Evolutionary conservation across 768 basidiomycete genomes (phyloP), one percentile per base, ranked within the genome.

Genomic region (Boletus sp.): DNA sequence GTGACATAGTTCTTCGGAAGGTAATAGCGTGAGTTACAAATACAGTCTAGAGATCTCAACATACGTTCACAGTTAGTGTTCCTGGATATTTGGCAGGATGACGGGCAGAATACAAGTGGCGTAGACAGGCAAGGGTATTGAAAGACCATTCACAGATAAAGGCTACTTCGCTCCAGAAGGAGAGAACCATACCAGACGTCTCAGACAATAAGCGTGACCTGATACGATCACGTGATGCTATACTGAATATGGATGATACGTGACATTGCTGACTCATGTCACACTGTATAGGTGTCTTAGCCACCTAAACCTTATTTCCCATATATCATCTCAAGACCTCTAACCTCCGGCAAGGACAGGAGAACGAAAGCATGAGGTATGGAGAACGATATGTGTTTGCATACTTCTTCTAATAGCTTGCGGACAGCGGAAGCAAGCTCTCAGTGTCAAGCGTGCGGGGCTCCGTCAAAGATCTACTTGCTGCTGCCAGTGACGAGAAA

Each of bases 361-460:
- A 67, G 55, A 59, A 57, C 36, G 29, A 67, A 57, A 64, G 70
- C 68, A 72, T 72, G 71, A 73, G 71, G 73, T 74, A 56, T 12
- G 35, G 17, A 29, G 7, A 24, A 50, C 48, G 54, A 51, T 10
- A 3, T 7, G 7, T 15, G 5, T 28, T 1, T 30, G 12, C 11
- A 2, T 3, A n/a, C 15, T 2, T 30, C 0, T 35, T 20, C 56
- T 67, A 17, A 63, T 24, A 0, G 28, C 7, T 5, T 42, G 11
- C 14, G 3, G 17, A 47, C 56, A 74, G 71, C 69, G 70, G 76
- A 67, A 83, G 81, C 73, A 97, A 96, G 82, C 89, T 97, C 77
- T 92, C 91, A 89, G 95, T 96, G 85, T 85, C 94, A 89, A 96
- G 94, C 88, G 96, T 99, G 92, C 96, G 97, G 87, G 87, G 87